phyloP scores from a whole-genome alignment of 2,329 filamentous ascomycete species.

The Colletotrichum godetiae region DNA sequence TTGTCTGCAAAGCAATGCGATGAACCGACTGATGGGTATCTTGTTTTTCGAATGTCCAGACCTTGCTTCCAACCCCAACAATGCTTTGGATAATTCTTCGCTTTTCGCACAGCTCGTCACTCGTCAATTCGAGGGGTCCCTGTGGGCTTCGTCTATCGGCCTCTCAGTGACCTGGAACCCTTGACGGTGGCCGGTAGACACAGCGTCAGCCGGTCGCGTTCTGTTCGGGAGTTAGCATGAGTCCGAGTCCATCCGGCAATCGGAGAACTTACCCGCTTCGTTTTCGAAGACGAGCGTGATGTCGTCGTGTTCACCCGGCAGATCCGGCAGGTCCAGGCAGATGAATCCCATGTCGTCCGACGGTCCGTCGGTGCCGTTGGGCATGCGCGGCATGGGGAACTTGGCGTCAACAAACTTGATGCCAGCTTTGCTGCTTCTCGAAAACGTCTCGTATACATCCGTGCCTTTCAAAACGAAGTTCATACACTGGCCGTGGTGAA shows the following conservation, averaged over 20 bases:
- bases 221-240: constrained; percentile 45
- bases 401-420: constrained; percentile 90
- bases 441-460: constrained; percentile 81
- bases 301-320: constrained; percentile 93
- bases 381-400: constrained; percentile 80
- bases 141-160: constrained; percentile 21
- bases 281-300: constrained; percentile 87
- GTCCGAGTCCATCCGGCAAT: constrained; percentile 3
- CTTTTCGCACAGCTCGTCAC: constrained; percentile 1
- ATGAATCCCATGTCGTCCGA: constrained; percentile 78
- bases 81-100: constrained; percentile 21
- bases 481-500: constrained; percentile 88
- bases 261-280: constrained; percentile 72
- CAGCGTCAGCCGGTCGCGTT: constrained; percentile 63
- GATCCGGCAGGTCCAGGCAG: constrained; percentile 87
- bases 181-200: constrained; percentile 69
- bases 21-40: constrained; percentile 33
- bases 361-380: constrained; percentile 61
- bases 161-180: constrained; percentile 49
- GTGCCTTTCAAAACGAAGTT: constrained; percentile 88
- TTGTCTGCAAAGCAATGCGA: constrained; percentile 31
- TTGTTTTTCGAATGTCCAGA: constrained; percentile 31
- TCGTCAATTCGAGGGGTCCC: constrained; percentile 4
- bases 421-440: constrained; percentile 73
- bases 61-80: constrained; percentile 20